Percentiles rank a stretch among this genome's conserved stretches.
phyloP scores from a whole-genome alignment of 148 eudicot species.

The Nepenthes gracilis region DNA sequence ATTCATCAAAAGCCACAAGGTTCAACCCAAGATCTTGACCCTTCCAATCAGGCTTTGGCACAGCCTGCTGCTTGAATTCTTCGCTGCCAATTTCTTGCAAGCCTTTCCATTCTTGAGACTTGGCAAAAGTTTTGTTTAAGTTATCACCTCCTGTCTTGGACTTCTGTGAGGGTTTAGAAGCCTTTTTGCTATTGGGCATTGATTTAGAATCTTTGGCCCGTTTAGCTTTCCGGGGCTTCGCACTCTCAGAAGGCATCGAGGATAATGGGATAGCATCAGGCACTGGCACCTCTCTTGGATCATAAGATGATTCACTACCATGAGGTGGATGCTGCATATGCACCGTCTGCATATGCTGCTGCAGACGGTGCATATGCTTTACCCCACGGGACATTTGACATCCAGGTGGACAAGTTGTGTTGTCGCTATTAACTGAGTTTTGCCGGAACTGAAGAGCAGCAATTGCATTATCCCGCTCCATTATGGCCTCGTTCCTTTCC shows the following conservation, averaged over 20 bases:
- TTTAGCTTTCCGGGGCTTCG: conserved; percentile 45
- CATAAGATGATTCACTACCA: conserved; percentile 38
- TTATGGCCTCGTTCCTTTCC: conserved; percentile 71
- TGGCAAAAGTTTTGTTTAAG: conserved; percentile 32
- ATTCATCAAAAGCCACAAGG: conserved; percentile 74
- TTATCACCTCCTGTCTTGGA: conserved; percentile 52
- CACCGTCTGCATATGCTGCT: conserved; percentile 24
- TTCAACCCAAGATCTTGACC: conserved; percentile 76
- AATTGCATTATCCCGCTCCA: conserved; percentile 79
- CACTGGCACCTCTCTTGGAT: conserved; percentile 26
- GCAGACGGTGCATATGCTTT: conserved; percentile 61
- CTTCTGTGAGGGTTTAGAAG: conserved; percentile 42
- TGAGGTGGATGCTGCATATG: conserved; percentile 4
- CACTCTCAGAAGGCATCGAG: conserved; percentile 32
- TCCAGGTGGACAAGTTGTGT: conserved; percentile 45
- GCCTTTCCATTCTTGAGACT: conserved; percentile 49
- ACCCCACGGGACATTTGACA: conserved; percentile 57
- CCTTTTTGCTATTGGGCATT: conserved; percentile 28
- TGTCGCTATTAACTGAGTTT: conserved; percentile 31
- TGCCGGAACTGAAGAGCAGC: conserved; percentile 76
- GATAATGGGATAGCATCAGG: conserved; percentile 36
- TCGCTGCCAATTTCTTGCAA: conserved; percentile 28
- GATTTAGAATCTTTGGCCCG: conserved; percentile 46
- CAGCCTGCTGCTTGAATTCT: conserved; percentile 19
- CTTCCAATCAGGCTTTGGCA: conserved; percentile 62